Evolutionary conservation across 2,329 filamentous ascomycete species (phyloP), one percentile per base, ranked within the genome.

Genomic region (Fusarium dlaminii): DNA sequence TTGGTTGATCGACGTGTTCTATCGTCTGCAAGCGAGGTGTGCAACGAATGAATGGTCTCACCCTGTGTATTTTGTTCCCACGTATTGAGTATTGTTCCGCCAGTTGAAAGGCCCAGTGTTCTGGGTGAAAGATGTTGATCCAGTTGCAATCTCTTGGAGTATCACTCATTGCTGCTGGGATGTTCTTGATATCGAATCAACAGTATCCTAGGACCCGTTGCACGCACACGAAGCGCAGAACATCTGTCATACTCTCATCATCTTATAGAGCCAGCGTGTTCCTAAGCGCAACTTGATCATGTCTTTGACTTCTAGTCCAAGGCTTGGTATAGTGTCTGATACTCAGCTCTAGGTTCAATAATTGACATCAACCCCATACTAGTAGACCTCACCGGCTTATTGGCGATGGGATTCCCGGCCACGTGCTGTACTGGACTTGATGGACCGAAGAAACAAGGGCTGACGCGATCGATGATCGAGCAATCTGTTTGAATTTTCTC

Each of bases 181-280:
- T 43, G n/a, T 52, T 70, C 29, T 57, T 52, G 39, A 60, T 62
- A 72, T 62, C 55, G 66, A 61, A 68, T 61, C 68, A 74, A 48
- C 18, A 36, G 43, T 60, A 42, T 57, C 39, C 46, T 37, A 52
- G 48, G 55, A 20, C 46, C 48, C 24, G 68, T 70, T 61, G 42
- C 62, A 72, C 48, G 30, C 40, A 63, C 71, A 68, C 67, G 60
- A 75, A 75, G 42, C 32, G 45, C 46, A 37, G 69, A 45, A 29
- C 51, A 42, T 40, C 55, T 68, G 75, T 78, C 75, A 78, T 73
- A 70, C 60, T 42, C 49, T 66, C 66, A 66, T 77, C 76, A 78
- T 77, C 60, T 55, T 51, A 64, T 72, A 67, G 61, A 63, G 39
- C 29, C 45, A 55, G 43, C 34, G 59, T 51, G 37, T 18, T 30